These are phyloP conservation scores for Claviceps fusiformis DNA, from an alignment of 2,329 filamentous ascomycete genomes.

Conservation along the genomic window DNA sequence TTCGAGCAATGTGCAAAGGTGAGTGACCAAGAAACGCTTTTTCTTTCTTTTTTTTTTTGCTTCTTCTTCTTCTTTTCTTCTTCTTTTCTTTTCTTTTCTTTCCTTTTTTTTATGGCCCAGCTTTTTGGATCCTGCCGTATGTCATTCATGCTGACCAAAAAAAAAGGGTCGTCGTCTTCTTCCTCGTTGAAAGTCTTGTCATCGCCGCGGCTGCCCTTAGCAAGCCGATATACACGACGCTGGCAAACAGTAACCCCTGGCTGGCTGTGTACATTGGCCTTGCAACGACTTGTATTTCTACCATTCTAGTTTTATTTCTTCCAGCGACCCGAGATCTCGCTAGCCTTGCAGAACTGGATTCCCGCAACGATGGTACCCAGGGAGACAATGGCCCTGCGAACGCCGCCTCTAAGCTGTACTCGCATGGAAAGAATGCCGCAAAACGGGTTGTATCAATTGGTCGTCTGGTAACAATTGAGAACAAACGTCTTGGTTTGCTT, in stretches of 20 bases:
- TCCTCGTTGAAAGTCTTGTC: background rate
- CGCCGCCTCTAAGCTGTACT: background rate
- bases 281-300: background rate
- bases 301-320: constrained; percentile 1
- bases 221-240: background rate
- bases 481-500: background rate
- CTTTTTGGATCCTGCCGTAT: too few species aligned
- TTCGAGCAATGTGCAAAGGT: constrained; percentile 1
- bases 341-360: background rate
- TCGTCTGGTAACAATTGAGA: background rate
- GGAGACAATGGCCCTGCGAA: background rate
- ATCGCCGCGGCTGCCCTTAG: background rate
- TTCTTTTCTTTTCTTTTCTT: too few species aligned
- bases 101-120: too few species aligned
- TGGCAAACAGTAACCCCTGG: background rate
- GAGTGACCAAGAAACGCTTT: background rate
- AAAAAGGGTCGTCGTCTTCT: background rate
- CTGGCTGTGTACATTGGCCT: constrained; percentile 2
- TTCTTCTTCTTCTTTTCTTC: too few species aligned
- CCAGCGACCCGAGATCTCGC: constrained; percentile 3
- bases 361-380: background rate
- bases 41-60: too few species aligned
- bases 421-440: background rate
- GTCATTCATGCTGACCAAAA: background rate
- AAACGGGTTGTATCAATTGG: background rate